Conservation (phyloP, 2,329 filamentous ascomycete species). For the Trichophyton simii region DNA sequence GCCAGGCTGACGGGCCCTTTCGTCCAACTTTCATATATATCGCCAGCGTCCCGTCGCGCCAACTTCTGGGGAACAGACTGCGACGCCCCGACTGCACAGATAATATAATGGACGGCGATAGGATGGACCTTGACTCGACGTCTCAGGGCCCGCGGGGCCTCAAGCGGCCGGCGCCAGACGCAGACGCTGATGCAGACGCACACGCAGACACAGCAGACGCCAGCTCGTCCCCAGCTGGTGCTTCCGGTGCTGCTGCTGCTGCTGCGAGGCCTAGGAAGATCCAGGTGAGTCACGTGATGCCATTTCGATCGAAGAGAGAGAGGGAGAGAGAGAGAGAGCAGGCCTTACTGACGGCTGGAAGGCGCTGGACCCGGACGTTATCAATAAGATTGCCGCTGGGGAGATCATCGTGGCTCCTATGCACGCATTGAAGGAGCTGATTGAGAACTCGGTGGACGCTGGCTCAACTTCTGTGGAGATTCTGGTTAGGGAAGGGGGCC, state of each 20-base stretch:
- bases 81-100: not conserved
- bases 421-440: conserved; percentile 88
- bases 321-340: not conserved
- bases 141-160: conserved; percentile 25
- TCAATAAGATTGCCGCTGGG: conserved; percentile 96
- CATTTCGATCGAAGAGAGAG: not conserved
- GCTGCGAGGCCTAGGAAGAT: conserved; percentile 38
- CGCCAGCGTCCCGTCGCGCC: not conserved
- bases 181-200: conserved; percentile 19
- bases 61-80: not conserved
- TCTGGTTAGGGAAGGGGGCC: conserved; percentile 81
- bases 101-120: conserved; percentile 17
- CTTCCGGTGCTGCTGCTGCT: too few species aligned
- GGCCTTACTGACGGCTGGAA: conserved; percentile 25
- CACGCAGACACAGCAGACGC: conserved; percentile 20
- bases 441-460: conserved; percentile 97
- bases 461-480: conserved; percentile 85
- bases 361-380: conserved; percentile 80
- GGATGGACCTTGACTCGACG: conserved; percentile 33
- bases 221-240: conserved; percentile 16
- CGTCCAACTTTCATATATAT: conserved; percentile 5
- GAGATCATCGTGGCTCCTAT: conserved; percentile 97
- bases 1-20: not conserved
- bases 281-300: conserved; percentile 28
- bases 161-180: conserved; percentile 41